Base-by-base conservation (phyloP, 2,329 filamentous ascomycete species). In the Diplocarpon mali region DNA sequence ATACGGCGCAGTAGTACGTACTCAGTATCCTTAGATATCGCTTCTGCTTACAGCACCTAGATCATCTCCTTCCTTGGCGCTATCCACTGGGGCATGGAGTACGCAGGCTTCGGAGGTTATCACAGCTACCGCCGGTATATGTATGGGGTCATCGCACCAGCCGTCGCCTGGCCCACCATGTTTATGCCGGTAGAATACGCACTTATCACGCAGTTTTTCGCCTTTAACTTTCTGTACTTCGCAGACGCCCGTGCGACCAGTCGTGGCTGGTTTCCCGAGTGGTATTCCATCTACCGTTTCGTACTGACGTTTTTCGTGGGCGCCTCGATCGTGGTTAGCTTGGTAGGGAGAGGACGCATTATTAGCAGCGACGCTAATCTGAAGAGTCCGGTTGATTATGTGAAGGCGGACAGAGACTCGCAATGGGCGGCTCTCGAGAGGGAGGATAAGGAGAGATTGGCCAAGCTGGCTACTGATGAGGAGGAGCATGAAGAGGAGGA, bases 41-140 rank as follows among this genome's bases (percentile, higher is more conserved):
- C 10, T 38, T 29, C 15, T 42, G 31, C 46, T 53, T 12, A 53
- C 38, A 6, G 34, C 20, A 30, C 34, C 14, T 37, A 83, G 79
- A 92, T 95, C 57, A 84, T 95, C 57, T 94, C 88, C 24, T 95
- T 95, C 71, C 76, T 95, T 1, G 90, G 90, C 36, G 89, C 89
- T 29, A 80, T 95, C 58, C 90, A 95, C 65, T 95, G 76, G 90
- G 89, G 89, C 45, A 72, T 95, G 14, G 88, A 95, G 65, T 93
- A 82, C 63, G 84, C 84, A 40, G 74, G 75, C 69, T 80, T 72
- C 63, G 67, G 80, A 64, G 65, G 76, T 59, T 57, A 73, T 50
- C 80, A 84, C 46, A 83, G 85, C 42, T 85, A 83, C 56, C 78
- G 78, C 56, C 83, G 89, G 51, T 95, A 94, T 62, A 78, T 78